Evolutionary conservation across 75 land plant species (phyloP).

Genomic region (Pinus tabuliformis): DNA sequence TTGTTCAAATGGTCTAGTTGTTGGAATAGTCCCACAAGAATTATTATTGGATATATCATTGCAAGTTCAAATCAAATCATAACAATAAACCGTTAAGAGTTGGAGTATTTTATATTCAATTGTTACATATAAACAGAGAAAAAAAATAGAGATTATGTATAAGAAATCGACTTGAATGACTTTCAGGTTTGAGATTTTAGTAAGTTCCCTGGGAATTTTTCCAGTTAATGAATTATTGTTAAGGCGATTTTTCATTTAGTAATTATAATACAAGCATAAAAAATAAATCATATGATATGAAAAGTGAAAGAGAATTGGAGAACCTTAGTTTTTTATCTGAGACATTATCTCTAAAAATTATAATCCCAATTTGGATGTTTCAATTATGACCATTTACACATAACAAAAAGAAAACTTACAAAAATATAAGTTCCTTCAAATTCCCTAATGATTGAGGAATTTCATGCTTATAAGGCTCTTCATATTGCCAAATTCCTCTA

Average conservation of each 20-base stretch:
- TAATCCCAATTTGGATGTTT: neutral
- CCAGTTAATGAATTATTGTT: conserved; percentile 81
- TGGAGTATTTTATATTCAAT: neutral
- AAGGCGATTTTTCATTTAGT: conserved; percentile 48
- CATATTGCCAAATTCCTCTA: conserved; percentile 81
- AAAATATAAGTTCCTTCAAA: conserved; percentile 80
- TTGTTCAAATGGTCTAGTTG: conserved; percentile 4
- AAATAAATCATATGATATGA: neutral
- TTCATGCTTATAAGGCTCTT: conserved; percentile 85
- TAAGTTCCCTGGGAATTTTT: conserved; percentile 79
- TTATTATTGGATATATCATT: too few relatives aligned
- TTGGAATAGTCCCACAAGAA: too few relatives aligned
- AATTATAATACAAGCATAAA: neutral
- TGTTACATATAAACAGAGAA: neutral
- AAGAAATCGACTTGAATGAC: conserved; percentile 64
- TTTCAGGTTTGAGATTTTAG: conserved; percentile 53
- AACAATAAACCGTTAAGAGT: neutral
- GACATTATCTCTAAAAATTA: neutral
- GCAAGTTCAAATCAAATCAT: conserved; percentile 11
- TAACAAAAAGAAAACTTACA: conserved; percentile 56
- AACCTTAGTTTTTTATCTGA: neutral
- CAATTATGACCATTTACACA: neutral
- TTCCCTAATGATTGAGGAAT: conserved; percentile 80
- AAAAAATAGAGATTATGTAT: neutral
- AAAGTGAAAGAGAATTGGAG: neutral